Evolutionary conservation across 345 rosid species (phyloP).

Genomic region (Salix udensis): DNA sequence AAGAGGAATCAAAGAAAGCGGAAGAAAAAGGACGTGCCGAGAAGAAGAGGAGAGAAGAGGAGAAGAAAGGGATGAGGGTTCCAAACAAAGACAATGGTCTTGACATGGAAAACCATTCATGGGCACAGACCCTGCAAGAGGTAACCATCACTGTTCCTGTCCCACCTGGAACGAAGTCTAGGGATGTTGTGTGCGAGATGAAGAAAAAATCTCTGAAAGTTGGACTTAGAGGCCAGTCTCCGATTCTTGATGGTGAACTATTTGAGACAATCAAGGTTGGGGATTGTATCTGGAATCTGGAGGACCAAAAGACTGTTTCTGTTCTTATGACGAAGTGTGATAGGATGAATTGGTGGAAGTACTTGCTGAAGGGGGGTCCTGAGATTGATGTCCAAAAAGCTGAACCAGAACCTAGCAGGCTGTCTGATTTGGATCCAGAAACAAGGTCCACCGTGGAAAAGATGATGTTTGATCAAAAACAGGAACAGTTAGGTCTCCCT

Average conservation of each 20-base stretch:
- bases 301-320: conserved; percentile 25
- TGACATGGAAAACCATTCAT: conserved; percentile 28
- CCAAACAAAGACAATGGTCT: conserved; percentile 34
- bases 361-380: conserved; percentile 25
- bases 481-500: conserved; percentile 27
- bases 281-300: conserved; percentile 22
- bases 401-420: conserved; percentile 25
- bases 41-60: not conserved
- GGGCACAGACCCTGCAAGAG: conserved; percentile 33
- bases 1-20: not conserved
- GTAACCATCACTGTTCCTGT: conserved; percentile 21
- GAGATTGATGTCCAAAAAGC: conserved; percentile 26
- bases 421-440: conserved; percentile 25
- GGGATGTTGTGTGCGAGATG: conserved; percentile 20
- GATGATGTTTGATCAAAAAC: conserved; percentile 34
- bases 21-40: not conserved
- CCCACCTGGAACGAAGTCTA: conserved; percentile 25
- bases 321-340: conserved; percentile 24
- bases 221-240: conserved; percentile 21
- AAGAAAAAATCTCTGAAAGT: conserved; percentile 22
- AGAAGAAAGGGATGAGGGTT: not conserved
- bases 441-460: conserved; percentile 23
- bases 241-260: conserved; percentile 27
- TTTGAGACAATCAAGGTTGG: conserved; percentile 13
- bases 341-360: conserved; percentile 26